Conservation (phyloP, 495 filamentous ascomycete genomes). For the Hyaloscypha hepaticicola region DNA sequence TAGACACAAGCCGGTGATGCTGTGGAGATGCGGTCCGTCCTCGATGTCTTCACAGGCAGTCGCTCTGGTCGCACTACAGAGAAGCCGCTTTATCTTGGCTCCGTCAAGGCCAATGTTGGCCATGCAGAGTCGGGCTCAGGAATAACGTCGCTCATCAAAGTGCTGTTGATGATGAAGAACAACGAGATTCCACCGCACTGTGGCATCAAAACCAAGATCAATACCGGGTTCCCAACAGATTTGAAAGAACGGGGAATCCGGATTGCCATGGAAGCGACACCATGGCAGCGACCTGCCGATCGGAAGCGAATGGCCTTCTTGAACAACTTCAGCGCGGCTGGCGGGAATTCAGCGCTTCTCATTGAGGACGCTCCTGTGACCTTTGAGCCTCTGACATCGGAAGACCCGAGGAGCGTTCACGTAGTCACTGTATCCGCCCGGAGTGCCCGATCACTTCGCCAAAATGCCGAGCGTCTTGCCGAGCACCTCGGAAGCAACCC, state of each 20-base stretch:
- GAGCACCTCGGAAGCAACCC: conserved; percentile 30
- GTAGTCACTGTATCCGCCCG: conserved; percentile 57
- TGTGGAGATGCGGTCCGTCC: conserved; percentile 74
- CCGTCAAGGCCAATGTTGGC: conserved; percentile 77
- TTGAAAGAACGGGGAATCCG: conserved; percentile 72
- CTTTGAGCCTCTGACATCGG: conserved; percentile 23
- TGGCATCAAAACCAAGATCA: conserved; percentile 78
- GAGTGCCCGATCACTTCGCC: conserved; percentile 49
- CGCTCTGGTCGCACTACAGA: conserved; percentile 34
- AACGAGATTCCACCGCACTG: conserved; percentile 76
- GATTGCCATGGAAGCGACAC: conserved; percentile 54
- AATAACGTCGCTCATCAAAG: conserved; percentile 70
- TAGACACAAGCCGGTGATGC: conserved; percentile 81
- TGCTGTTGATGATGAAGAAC: conserved; percentile 82
- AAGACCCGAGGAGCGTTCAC: conserved; percentile 47
- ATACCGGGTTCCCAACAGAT: conserved; percentile 53
- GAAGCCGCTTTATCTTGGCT: conserved; percentile 43
- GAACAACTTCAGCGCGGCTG: conserved; percentile 40
- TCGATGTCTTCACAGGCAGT: conserved; percentile 66
- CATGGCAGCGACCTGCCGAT: conserved; percentile 37
- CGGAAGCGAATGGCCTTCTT: conserved; percentile 39
- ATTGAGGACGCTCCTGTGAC: conserved; percentile 53
- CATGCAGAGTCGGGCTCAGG: conserved; percentile 89
- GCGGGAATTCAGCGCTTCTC: conserved; percentile 62
- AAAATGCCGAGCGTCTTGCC: conserved; percentile 48